Percentiles rank a stretch among this genome's conserved stretches.
These are phyloP conservation scores for Lactarius deliciosus DNA, from an alignment of 768 basidiomycete genomes.

Conservation along the genomic window DNA sequence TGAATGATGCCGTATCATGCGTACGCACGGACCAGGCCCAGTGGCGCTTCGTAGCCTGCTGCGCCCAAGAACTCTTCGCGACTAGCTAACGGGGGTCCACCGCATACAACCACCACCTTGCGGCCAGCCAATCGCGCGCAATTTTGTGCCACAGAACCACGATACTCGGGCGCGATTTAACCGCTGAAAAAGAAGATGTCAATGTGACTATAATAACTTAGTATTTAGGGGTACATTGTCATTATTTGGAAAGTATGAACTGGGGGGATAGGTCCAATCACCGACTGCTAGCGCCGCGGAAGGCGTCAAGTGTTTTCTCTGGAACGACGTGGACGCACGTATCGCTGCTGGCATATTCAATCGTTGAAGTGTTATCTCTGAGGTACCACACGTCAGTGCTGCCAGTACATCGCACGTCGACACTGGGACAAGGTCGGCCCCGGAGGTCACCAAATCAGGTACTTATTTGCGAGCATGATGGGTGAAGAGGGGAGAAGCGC, in stretches of 20 bases:
- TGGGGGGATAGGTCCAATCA: background rate
- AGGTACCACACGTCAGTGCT: background rate
- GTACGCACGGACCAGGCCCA: constrained; percentile 18
- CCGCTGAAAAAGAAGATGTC: background rate
- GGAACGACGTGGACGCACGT: background rate
- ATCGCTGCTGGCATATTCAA: background rate
- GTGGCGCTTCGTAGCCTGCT: constrained; percentile 7
- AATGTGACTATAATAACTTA: background rate
- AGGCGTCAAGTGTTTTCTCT: background rate
- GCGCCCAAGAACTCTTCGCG: background rate
- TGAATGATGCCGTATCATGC: constrained; percentile 3
- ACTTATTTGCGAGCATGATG: background rate
- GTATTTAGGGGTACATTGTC: background rate
- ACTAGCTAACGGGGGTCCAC: background rate
- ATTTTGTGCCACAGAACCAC: background rate
- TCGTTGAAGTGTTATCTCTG: background rate
- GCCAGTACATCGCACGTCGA: background rate
- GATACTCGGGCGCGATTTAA: background rate
- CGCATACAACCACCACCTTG: background rate
- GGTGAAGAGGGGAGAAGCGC: background rate
- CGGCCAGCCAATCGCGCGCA: background rate
- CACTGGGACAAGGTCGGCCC: background rate
- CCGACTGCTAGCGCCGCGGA: background rate
- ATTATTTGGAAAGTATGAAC: background rate
- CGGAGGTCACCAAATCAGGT: background rate